Evolutionary conservation across 2,329 filamentous ascomycete genomes (phyloP).

Genomic region (Penicillium italicum): DNA sequence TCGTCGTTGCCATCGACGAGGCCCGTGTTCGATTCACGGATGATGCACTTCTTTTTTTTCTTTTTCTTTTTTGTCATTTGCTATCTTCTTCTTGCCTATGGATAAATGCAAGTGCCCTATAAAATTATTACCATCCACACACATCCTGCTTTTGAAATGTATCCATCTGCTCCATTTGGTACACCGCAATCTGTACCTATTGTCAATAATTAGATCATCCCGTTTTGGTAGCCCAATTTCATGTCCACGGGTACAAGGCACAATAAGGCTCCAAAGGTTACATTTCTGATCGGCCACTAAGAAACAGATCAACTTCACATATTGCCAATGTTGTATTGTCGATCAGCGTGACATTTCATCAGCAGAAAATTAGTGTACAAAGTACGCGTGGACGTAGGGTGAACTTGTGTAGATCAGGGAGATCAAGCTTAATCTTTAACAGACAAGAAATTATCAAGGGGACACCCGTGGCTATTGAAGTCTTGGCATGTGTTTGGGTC

Average conservation of each 20-base stretch:
- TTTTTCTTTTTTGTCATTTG: conserved; percentile 1
- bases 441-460: too few species aligned
- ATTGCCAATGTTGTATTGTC: background rate
- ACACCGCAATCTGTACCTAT: too few species aligned
- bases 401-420: background rate
- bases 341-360: background rate
- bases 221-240: background rate
- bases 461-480: too few species aligned
- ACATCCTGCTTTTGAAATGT: too few species aligned
- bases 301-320: background rate
- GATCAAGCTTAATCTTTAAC: background rate
- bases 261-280: background rate
- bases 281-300: background rate
- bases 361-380: background rate
- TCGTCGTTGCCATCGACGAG: conserved; percentile 47
- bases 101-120: background rate
- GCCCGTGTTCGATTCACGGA: conserved; percentile 48
- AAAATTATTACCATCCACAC: too few species aligned
- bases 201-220: background rate
- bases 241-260: background rate
- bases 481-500: too few species aligned
- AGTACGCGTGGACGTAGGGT: background rate
- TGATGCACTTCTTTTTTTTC: conserved; percentile 34
- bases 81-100: background rate
- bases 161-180: too few species aligned